These are phyloP conservation scores for Pythium vanterpoolii DNA, from an alignment of 352 stramenopile species.

Conservation along the genomic window DNA sequence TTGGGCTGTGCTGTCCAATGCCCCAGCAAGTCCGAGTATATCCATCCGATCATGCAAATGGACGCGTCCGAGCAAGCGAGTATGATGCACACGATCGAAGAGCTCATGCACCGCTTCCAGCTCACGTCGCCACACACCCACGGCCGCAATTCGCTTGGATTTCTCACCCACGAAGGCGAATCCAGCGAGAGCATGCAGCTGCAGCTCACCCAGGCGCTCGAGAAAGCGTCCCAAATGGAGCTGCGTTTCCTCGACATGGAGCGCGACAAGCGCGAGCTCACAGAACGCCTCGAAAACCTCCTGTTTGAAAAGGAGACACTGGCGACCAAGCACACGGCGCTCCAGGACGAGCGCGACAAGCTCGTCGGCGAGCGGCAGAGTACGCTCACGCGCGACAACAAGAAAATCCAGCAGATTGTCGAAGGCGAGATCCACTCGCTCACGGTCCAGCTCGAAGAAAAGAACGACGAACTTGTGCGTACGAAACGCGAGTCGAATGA, in stretches of 20 bases:
- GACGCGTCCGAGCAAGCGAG: constrained; percentile 69
- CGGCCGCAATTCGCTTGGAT: constrained; percentile 47
- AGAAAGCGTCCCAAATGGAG: constrained; percentile 66
- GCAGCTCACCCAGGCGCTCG: constrained; percentile 60
- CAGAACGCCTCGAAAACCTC: constrained; percentile 62
- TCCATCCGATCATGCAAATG: constrained; percentile 85
- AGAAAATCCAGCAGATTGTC: constrained; percentile 87
- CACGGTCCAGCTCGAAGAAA: constrained; percentile 73
- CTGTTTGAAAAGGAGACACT: constrained; percentile 49
- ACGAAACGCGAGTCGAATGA: constrained; percentile 73
- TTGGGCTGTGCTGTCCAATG: constrained; percentile 79
- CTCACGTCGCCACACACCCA: constrained; percentile 39
- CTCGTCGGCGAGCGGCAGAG: constrained; percentile 68
- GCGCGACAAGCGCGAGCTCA: constrained; percentile 69
- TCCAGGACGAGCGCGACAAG: constrained; percentile 70
- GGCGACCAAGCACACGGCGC: constrained; percentile 35
- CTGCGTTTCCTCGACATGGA: constrained; percentile 77
- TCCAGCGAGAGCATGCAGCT: constrained; percentile 43
- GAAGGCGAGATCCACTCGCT: constrained; percentile 76
- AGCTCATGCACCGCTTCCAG: constrained; percentile 79
- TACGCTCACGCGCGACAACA: constrained; percentile 78
- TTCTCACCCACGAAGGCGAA: constrained; percentile 41
- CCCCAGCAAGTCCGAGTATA: constrained; percentile 77
- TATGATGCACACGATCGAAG: constrained; percentile 84
- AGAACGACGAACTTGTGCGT: constrained; percentile 67